Conservation (phyloP, 1,284 basidiomycete genomes). For the Termitomyces sp. region DNA sequence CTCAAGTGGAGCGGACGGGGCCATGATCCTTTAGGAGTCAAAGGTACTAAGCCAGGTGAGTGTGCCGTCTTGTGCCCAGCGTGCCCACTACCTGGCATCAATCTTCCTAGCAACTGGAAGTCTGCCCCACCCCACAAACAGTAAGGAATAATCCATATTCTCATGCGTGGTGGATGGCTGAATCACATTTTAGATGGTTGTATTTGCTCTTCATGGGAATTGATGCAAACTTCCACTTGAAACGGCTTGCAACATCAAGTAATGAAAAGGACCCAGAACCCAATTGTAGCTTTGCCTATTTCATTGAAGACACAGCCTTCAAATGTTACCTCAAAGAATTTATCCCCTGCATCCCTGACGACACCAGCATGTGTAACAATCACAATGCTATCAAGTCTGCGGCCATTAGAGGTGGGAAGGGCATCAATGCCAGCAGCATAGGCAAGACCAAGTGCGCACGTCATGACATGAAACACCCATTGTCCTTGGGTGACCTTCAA, state of each 20-base stretch:
- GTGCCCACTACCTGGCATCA: conserved; percentile 21
- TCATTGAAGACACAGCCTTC: conserved; percentile 8
- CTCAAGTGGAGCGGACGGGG: conserved; percentile 14
- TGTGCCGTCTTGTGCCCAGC: conserved; percentile 19
- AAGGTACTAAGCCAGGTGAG: conserved; percentile 11
- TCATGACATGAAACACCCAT: conserved; percentile 7
- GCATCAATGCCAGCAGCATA: background rate
- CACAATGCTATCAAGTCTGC: conserved; percentile 7
- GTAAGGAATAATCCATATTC: no score
- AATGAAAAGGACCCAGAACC: conserved; percentile 11
- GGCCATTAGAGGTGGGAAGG: background rate
- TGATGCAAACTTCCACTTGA: conserved; percentile 8
- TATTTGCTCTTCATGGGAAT: conserved; percentile 12
- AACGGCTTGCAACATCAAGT: conserved; percentile 8
- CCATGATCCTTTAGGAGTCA: conserved; percentile 14
- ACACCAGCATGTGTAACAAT: conserved; percentile 7
- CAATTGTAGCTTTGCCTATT: conserved; percentile 12
- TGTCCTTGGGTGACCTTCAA: conserved; percentile 5
- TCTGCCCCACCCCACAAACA: no score
- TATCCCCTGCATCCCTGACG: conserved; percentile 1
- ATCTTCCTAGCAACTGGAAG: conserved; percentile 15
- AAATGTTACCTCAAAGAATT: conserved; percentile 2
- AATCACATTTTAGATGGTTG: conserved; percentile 11
- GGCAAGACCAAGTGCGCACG: background rate
- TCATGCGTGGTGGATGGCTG: no score